Evolutionary conservation across 164 flowering plant species (phyloP), one percentile per base, ranked within the genome.

Genomic region (Hamamelis virginiana): DNA sequence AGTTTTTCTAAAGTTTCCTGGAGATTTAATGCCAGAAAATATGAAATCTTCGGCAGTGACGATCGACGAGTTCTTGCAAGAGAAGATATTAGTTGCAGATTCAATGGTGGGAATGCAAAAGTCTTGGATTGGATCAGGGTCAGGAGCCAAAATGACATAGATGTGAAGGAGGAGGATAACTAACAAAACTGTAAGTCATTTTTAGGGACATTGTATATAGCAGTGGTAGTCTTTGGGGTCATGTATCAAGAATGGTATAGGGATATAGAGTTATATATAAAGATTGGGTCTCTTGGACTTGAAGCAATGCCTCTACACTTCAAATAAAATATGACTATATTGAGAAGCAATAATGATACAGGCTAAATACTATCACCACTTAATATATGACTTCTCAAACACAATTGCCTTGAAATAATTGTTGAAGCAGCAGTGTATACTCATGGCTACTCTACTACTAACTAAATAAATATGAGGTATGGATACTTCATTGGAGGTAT

Each of bases 41-140:
- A 66, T 47, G 2, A 66, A 66, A 41, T 66, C 69, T 4, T 66
- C 59, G 1, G 33, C 59, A 3, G 47, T 53, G 59, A 52, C 69
- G 1, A 28, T 21, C 5, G 58, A 66, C 13, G 69, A 66, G 46
- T 66, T 66, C 33, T 51, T 66, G 69, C 69, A 50, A 15, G 66
- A 2, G 11, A 27, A 9, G 16, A 4, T 28, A 18, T 21, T 16
- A 22, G 55, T 22, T 46, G 69, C 64, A 4, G 69, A 25, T 10
- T 5, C 51, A n/a, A 26, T 45, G 60, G 22, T 60, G 51, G 74
- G 59, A 27, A 81, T 66, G 76, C 84, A 81, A 64, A 73, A 78
- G 76, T 81, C 84, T n/a, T 44, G 65, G 14, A 78, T 50, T 3
- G 84, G 78, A 66, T 81, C 84, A 3, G 81, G 81, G 58, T 78